Evolutionary conservation across 1,284 basidiomycete species (phyloP).

Genomic region (Apiotrichum veenhuisii): DNA sequence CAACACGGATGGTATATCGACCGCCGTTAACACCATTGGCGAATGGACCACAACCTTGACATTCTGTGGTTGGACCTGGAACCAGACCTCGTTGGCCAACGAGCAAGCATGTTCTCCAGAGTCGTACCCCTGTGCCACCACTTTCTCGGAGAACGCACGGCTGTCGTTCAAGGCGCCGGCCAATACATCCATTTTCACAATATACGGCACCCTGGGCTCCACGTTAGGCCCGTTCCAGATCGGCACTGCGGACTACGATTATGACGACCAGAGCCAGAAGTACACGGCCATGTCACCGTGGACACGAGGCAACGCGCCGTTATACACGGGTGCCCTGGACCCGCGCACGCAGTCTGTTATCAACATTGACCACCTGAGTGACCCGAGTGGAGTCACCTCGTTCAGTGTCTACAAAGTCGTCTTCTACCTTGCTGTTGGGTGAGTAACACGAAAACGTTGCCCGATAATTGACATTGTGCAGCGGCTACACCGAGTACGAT

Average conservation of each 20-base stretch:
- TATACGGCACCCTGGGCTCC: neutral
- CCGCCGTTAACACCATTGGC: neutral
- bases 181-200: neutral
- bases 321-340: neutral
- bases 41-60: neutral
- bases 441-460: neutral
- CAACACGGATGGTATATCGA: neutral
- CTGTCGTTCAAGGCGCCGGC: neutral
- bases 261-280: neutral
- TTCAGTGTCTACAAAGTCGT: neutral
- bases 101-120: neutral
- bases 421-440: conserved; percentile 1
- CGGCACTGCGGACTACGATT: neutral
- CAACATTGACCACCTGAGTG: neutral
- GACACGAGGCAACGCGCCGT: neutral
- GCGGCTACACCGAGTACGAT: neutral
- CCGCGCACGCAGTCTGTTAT: neutral
- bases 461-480: neutral
- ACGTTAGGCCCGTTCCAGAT: neutral
- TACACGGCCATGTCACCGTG: neutral
- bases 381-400: too few species aligned
- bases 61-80: neutral
- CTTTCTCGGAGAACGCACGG: neutral
- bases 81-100: neutral
- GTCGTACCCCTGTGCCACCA: neutral